These are phyloP conservation scores for Senecio squalidus DNA, from an alignment of 140 eudicot species.

Conservation along the genomic window DNA sequence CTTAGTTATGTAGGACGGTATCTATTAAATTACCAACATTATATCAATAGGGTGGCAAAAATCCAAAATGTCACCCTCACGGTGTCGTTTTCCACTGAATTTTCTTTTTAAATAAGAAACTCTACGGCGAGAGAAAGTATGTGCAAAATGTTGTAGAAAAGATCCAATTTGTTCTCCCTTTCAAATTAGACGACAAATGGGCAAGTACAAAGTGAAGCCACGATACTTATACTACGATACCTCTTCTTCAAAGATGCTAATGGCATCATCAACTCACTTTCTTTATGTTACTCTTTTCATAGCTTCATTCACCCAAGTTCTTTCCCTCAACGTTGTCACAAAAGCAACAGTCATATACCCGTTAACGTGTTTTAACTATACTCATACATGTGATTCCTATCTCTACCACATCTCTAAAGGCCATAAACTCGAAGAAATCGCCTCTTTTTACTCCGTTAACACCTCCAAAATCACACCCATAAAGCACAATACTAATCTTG, in stretches of 20 bases:
- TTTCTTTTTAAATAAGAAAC: neutral
- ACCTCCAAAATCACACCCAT: conserved; percentile 42
- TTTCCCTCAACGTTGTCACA: conserved; percentile 25
- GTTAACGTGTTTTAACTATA: conserved; percentile 33
- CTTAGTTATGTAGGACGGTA: neutral
- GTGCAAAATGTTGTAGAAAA: neutral
- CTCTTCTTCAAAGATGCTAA: conserved; percentile 25
- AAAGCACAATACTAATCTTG: conserved; percentile 25
- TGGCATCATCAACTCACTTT: conserved; percentile 27
- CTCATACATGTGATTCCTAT: conserved; percentile 40
- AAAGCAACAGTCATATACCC: conserved; percentile 37
- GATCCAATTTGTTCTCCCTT: conserved; percentile 5
- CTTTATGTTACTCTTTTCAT: conserved; percentile 16
- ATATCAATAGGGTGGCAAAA: too few relatives aligned
- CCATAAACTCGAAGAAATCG: conserved; percentile 26
- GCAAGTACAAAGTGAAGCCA: conserved; percentile 23
- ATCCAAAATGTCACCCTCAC: neutral
- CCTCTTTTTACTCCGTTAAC: conserved; percentile 44
- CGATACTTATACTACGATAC: conserved; percentile 14
- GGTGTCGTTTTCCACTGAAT: neutral
- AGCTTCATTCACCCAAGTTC: conserved; percentile 20
- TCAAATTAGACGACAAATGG: conserved; percentile 18
- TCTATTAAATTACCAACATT: too few relatives aligned
- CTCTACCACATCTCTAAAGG: conserved; percentile 55
- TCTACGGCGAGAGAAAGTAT: neutral